Evolutionary conservation across 164 flowering plant genomes (phyloP).

Genomic region (Cinnamomum chago): DNA sequence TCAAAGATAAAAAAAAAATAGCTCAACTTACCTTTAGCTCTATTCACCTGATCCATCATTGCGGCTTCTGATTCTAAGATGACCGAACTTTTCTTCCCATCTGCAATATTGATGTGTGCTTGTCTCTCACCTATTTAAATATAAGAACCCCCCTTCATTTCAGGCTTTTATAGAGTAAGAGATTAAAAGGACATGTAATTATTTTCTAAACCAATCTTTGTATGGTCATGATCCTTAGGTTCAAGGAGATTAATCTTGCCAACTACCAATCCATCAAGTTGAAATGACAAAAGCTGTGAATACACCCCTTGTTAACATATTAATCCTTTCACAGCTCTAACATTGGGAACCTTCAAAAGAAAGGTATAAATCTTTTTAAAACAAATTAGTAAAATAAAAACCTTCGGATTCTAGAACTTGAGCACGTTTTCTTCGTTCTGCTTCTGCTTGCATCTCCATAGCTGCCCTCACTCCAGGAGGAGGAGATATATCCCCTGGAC

Average conservation of each 20-base stretch:
- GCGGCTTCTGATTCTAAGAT: constrained; percentile 57
- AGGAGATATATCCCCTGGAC: constrained; percentile 85
- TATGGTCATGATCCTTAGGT: not conserved
- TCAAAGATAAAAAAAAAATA: not conserved
- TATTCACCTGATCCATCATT: constrained; percentile 42
- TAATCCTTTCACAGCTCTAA: not conserved
- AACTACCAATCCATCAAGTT: not conserved
- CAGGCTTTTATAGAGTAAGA: not conserved
- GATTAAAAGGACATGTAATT: not conserved
- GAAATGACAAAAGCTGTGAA: not conserved
- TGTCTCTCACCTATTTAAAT: constrained; percentile 74
- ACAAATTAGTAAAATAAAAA: not conserved
- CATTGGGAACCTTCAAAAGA: too few relatives aligned
- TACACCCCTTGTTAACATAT: not conserved
- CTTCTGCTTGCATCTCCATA: constrained; percentile 99
- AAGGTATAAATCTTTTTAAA: too few relatives aligned
- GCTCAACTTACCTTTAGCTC: constrained; percentile 40
- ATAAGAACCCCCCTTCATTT: not conserved
- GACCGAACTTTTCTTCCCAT: constrained; percentile 52
- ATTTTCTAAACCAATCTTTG: not conserved
- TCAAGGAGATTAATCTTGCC: not conserved
- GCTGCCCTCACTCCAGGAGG: constrained; percentile 82
- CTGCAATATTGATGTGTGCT: constrained; percentile 75
- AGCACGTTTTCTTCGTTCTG: constrained; percentile 93
- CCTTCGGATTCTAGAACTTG: constrained; percentile 94